phyloP scores from a whole-genome alignment of 2,329 filamentous ascomycete species.

The Pseudogymnoascus sp. region DNA sequence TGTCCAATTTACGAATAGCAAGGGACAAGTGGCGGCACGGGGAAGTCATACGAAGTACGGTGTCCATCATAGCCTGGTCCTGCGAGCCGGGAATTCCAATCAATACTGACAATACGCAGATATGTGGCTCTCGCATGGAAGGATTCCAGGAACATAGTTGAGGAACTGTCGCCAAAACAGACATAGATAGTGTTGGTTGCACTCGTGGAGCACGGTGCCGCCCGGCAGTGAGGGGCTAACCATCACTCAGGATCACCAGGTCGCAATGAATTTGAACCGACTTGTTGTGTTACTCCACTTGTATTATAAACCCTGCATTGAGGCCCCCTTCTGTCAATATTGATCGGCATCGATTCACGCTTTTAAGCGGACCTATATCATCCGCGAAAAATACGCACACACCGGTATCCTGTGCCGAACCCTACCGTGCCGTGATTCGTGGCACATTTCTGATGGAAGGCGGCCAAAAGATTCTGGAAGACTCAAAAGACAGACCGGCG shows the following conservation, averaged over 20 bases:
- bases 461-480: constrained; percentile 6
- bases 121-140: constrained; percentile 31
- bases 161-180: constrained; percentile 24
- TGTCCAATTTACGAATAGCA: constrained; percentile 50
- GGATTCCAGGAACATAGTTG: constrained; percentile 29
- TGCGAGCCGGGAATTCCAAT: background rate
- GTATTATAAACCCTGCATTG: constrained; percentile 7
- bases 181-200: constrained; percentile 2
- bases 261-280: background rate
- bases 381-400: background rate
- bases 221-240: constrained; percentile 1
- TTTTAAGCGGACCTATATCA: constrained; percentile 5
- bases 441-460: constrained; percentile 1
- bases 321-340: background rate
- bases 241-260: constrained; percentile 1
- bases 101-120: constrained; percentile 19
- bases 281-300: background rate
- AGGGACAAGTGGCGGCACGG: constrained; percentile 53
- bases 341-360: background rate
- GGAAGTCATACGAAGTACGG: constrained; percentile 60
- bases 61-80: constrained; percentile 4
- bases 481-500: background rate
- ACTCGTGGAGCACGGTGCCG: background rate
- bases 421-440: background rate
- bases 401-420: constrained; percentile 3